These are phyloP conservation scores for Mortierella sp. DNA, from an alignment of 371 early-diverging fungal genomes.

Conservation along the genomic window DNA sequence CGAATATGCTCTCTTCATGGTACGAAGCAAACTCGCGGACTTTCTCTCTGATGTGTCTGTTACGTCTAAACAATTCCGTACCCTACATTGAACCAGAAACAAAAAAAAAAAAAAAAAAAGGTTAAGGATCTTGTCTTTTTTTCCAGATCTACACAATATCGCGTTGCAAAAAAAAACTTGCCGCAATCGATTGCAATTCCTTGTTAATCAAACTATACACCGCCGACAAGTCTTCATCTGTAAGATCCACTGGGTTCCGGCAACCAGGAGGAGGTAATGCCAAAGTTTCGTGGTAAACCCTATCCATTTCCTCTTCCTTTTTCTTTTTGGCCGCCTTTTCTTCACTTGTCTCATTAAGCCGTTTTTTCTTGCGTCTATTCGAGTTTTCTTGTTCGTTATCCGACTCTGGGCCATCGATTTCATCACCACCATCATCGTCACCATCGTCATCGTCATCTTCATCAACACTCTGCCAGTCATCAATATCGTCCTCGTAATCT, in stretches of 20 bases:
- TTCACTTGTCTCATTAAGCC: background rate
- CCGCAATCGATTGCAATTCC: constrained; percentile 24
- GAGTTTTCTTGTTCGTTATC: constrained; percentile 3
- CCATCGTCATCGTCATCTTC: constrained; percentile 64
- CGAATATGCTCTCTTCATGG: too few species aligned
- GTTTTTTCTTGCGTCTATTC: constrained; percentile 17
- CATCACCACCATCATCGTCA: constrained; percentile 61
- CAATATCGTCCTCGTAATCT: constrained; percentile 37
- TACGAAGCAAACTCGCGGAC: too few species aligned
- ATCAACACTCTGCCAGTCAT: constrained; percentile 54
- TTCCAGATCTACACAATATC: background rate
- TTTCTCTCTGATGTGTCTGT: background rate
- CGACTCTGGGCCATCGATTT: constrained; percentile 48
- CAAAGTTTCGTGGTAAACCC: constrained; percentile 16
- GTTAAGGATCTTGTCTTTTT: background rate
- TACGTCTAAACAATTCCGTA: background rate
- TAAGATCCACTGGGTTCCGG: constrained; percentile 37
- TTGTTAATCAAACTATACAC: constrained; percentile 22
- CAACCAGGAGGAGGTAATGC: constrained; percentile 47
- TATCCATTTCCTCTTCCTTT: constrained; percentile 22
- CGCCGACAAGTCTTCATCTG: constrained; percentile 15
- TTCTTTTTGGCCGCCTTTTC: constrained; percentile 15
- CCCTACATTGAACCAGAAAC: background rate
- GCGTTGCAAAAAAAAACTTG: background rate
- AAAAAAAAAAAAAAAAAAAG: background rate